Evolutionary conservation across 805 yeast genomes (phyloP).

Genomic region (Starmerella cellae): DNA sequence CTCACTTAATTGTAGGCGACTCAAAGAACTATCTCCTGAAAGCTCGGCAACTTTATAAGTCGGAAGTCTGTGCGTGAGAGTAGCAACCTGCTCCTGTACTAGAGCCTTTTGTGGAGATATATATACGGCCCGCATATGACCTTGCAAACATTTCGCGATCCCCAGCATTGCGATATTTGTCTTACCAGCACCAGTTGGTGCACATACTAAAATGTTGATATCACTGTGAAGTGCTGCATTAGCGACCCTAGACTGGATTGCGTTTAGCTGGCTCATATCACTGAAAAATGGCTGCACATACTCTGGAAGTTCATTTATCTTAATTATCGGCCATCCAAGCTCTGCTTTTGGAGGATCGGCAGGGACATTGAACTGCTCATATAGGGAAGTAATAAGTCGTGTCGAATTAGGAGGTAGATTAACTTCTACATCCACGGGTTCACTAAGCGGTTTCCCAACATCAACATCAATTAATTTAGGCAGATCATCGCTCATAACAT

Average conservation of each 20-base stretch:
- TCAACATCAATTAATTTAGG: conserved; percentile 50
- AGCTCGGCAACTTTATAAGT: conserved; percentile 71
- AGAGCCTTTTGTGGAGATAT: conserved; percentile 90
- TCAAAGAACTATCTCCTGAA: conserved; percentile 77
- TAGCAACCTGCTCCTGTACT: conserved; percentile 88
- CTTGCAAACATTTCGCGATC: conserved; percentile 46
- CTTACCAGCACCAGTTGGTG: conserved; percentile 98
- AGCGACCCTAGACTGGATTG: conserved; percentile 70
- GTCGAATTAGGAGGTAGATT: conserved; percentile 73
- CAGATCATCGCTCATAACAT: conserved; percentile 21
- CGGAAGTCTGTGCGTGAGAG: conserved; percentile 55
- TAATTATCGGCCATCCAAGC: conserved; percentile 28
- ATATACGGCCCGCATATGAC: conserved; percentile 65
- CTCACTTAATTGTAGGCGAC: conserved; percentile 58
- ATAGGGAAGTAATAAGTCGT: conserved; percentile 54
- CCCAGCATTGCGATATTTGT: conserved; percentile 91
- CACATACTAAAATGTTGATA: conserved; percentile 69
- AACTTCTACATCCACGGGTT: conserved; percentile 53
- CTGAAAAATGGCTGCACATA: conserved; percentile 79
- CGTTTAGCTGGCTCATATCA: conserved; percentile 51
- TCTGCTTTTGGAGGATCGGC: conserved; percentile 41
- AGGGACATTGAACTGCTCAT: conserved; percentile 88
- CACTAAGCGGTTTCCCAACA: conserved; percentile 61
- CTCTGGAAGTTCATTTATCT: conserved; percentile 51
- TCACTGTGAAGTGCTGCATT: conserved; percentile 66